Base-by-base conservation (phyloP, 2,329 filamentous ascomycete genomes). In the Cytospora piceae region DNA sequence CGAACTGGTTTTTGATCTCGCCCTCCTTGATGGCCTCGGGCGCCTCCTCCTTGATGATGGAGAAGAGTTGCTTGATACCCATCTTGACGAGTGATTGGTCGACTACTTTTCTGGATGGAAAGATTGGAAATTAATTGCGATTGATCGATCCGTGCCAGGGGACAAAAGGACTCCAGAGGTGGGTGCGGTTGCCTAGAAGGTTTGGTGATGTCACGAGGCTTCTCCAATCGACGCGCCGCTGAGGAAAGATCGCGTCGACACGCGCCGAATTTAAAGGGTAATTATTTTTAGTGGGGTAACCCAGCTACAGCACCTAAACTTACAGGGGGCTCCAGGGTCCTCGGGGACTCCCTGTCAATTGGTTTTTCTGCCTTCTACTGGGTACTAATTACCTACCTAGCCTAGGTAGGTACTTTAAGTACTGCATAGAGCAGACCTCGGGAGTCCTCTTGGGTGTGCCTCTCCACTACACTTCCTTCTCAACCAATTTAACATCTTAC, bases 1-100 rank as follows among this genome's bases (percentile, higher is more conserved):
- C 95, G 76, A 99, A 99, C 71, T 99, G 95, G 73, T 94, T 94
- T 82, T 99, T 99, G 84, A 99, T 99, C 76, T 99, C 95, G 67
- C 95, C 93, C 75, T 93, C 90, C 79, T 97, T 98, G 83, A 97
- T 87, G 39, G 95, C 91, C 80, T 94, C 92, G n/a, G 95, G 95
- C 70, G 93, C 92, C 81, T 98, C 91, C 75, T 97, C 94, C 74
- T 91, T 90, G 79, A 95, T 93, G 77, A 95, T 90, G 70, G 87
- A 85, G 77, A 90, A 93, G 53, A 95, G 85, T 72, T 91, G 87
- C 83, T 89, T 90, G 72, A 89, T 89, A 77, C 86, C 84, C 83
- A 87, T 88, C 51, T 70, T 81, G 70, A 32, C 24, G 17, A 49
- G 22, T 27, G 39, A 39, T 11, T 29, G 49, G 29, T 24, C 39